Conservation (phyloP, 441 rosid species). For the Pelargonium australe region DNA sequence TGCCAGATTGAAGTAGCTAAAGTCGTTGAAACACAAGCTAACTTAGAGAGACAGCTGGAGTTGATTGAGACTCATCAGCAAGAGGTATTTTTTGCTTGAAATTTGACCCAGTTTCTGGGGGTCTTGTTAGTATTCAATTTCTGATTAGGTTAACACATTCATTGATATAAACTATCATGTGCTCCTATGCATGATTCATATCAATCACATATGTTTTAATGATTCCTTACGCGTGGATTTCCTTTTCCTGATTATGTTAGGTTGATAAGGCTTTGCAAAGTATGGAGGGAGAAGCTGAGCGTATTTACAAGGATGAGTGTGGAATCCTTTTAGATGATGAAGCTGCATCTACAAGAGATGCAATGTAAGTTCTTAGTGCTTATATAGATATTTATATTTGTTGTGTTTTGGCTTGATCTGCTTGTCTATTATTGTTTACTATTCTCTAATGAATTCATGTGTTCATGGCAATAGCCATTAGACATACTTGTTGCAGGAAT, state of each 20-base stretch:
- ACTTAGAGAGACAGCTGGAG: constrained; percentile 77
- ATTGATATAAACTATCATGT: not conserved
- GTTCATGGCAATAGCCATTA: not conserved
- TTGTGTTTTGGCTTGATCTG: constrained; percentile 12
- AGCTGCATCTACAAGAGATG: constrained; percentile 95
- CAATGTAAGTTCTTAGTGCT: constrained; percentile 56
- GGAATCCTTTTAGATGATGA: constrained; percentile 80
- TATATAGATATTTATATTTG: not conserved
- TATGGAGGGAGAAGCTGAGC: constrained; percentile 89
- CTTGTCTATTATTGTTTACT: not conserved
- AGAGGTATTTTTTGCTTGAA: constrained; percentile 49
- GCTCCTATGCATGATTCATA: not conserved
- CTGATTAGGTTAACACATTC: not conserved
- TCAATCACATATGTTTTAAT: not conserved
- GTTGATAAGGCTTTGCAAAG: constrained; percentile 88
- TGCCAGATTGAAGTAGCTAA: constrained; percentile 89
- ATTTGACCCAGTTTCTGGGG: not conserved
- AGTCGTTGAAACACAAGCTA: constrained; percentile 85
- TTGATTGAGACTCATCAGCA: constrained; percentile 93
- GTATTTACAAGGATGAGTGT: constrained; percentile 77
- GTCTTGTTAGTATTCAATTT: not conserved
- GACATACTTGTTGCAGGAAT: too few species aligned
- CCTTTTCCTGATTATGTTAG: constrained; percentile 29
- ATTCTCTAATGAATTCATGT: not conserved
- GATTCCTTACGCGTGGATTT: not conserved